Base-by-base conservation (phyloP, 2,329 filamentous ascomycete genomes). In the Talaromyces piceae region DNA sequence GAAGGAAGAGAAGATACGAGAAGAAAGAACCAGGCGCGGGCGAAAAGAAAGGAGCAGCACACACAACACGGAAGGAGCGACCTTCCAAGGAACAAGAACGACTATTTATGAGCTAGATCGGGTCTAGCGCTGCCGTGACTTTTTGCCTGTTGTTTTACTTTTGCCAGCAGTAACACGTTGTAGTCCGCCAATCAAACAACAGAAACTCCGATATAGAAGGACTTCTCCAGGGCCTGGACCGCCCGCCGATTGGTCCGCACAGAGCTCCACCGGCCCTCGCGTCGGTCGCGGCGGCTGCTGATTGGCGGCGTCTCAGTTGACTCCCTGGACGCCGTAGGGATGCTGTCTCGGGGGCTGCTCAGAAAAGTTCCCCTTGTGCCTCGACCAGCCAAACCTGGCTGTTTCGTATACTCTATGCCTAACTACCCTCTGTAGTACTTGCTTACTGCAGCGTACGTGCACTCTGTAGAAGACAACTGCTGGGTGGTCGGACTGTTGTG, bases 1-100 rank as follows among this genome's bases (percentile, higher is more conserved):
- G 9, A 31, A 18, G 16, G 6, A 12, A 28, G 16, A n/a, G 9
- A 27, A 22, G 12, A 27, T 48, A n/a, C 4, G 5, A 31, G 30
- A 5, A 31, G 30, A n/a, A 33, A 37, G n/a, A 37, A 37, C 61
- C 64, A 16, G 59, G 63, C 25, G 60, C 65, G 11, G 61, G 63
- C 16, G 52, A 60, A 27, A 48, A 61, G 12, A 55, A 56, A 61
- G 41, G 50, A 46, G 47, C 44, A 61, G 23, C 5, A 53, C 63
- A 7, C 41, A 58, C 44, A 54, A 52, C 8, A 26, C n/a, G 16
- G 27, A 16, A 28, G 20, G 31, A 43, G 28, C 31, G 6, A 33
- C n/a, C 4, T 7, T 3, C 13, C 13, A 33, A 33, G 31, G 3
- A 33, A 18, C 31, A 16, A 13, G 6, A 16, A 16, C 6, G 30